Evolutionary conservation across 139 green algal species (phyloP), one percentile per base, ranked within the genome.

Genomic region (Monoraphidium neglectum): DNA sequence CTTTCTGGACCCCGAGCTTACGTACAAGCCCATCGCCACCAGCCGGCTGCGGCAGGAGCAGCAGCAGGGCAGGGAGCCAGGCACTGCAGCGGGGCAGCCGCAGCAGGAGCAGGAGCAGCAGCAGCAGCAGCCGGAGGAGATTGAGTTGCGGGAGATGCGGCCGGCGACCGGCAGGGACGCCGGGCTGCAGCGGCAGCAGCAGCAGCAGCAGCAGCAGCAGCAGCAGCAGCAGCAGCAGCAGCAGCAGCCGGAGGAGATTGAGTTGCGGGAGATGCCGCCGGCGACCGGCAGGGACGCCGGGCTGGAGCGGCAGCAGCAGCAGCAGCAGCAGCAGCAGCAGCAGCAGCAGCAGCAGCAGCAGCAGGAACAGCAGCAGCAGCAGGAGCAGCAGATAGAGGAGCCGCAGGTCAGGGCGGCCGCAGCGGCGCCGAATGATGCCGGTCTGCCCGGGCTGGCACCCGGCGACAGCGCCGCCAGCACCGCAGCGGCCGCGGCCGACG

Each of bases 1-100:
- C 1, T 72, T 85, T 53, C 69, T 85, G 43, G 80, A 85, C 51
- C 61, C 80, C 47, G 68, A 66, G n/a, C 40, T 85, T 3, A 74
- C 53, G 0, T 79, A 73, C 64, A 79, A 62, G 33, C 65, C 62
- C 21, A 62, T 62, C 15, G 62, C 54, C 12, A 64, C 61, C 24
- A 32, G 10, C 47, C 35, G 72, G 23, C 46, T 78, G 46, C 61
- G 72, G 47, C 72, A 78, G 61, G 61, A 70, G 32, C 53, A 62
- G n/a, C n/a, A n/a, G n/a, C n/a, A n/a, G n/a, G n/a, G n/a, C n/a
- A n/a, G n/a, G n/a, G n/a, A n/a, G n/a, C n/a, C n/a, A n/a, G n/a
- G n/a, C n/a, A n/a, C n/a, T n/a, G n/a, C n/a, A n/a, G n/a, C n/a
- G n/a, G n/a, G n/a, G n/a, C n/a, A n/a, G n/a, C n/a, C n/a, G n/a